Evolutionary conservation across 2,329 filamentous ascomycete species (phyloP), one percentile per base, ranked within the genome.

Genomic region (Phoma sp.): DNA sequence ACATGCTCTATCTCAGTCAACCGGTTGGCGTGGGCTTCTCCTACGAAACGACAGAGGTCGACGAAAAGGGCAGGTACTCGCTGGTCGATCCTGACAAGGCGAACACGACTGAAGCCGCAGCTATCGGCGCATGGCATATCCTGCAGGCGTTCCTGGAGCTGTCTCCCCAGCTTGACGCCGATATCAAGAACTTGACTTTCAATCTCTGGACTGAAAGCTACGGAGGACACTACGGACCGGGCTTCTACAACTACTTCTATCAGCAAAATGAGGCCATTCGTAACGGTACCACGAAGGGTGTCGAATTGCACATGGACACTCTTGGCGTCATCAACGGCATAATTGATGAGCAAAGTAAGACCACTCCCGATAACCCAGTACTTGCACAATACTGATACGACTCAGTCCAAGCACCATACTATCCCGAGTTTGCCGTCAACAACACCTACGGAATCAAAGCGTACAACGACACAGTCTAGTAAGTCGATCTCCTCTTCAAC

Each of bases 191-290:
- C 24, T 80, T 80, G 56, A 80, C 77, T 3, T 85, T 84, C 52
- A 73, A 73, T 44, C 41, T 82, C 73, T 68, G 80, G 80, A 72
- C 80, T 69, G 66, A 81, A 68, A 72, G 61, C 53, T 75, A 75
- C 39, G 64, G 65, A 33, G 79, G 80, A 35, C 80, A 82, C 61
- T 82, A 82, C 57, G 80, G 80, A 4, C 80, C 81, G 1, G 46
- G 37, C 25, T 84, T 85, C 69, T 84, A 79, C 72, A 79, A 81
- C 54, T 79, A 84, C 61, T 85, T 85, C 68, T 80, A 83, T 52
- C 72, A 84, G 39, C 80, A 85, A 58, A 85, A 84, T 52, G 67
- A 79, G 50, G 75, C 77, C 27, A 83, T 85, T 58, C 62, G 71
- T 27, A 80, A 80, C 37, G 82, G 81, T 7, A 75, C 69, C 0